Base-by-base conservation (phyloP, 441 rosid genomes). In the Biscutella auriculata region DNA sequence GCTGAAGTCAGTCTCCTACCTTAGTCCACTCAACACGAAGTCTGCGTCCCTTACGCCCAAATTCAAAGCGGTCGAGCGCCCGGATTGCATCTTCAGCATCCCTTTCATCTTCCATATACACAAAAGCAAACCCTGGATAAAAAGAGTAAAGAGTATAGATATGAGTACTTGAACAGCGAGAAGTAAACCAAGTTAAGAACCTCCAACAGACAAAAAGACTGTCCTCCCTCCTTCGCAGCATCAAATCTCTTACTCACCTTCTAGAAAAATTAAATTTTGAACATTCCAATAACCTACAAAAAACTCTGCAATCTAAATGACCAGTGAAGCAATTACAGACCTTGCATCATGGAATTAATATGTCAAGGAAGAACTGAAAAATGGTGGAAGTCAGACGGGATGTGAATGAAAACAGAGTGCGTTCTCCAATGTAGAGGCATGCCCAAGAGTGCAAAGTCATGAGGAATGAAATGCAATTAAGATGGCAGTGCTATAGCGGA, bases 21-120 rank as follows among this genome's bases (percentile, higher is more conserved):
- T 86, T 92, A 19, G 95, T 88, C 98, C 98, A 92, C 59, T 92
- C 97, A 56, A 86, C 98, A 56, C 88, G 88, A 62, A 92, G 95
- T 68, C 92, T 86, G 56, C 95, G 97, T 33, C 97, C 97, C 73
- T 88, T 88, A 3, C 87, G 85, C 48, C 98, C 98, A 62, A 86
- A 92, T 46, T 88, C 97, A 10, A 70, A 39, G 44, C 88, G 75
- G 56, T 92, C 95, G 60, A 92, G 95, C 14, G 82, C 90, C 44
- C 97, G 83, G 53, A 92, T 86, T 15, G 97, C 97, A 83, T 92
- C 89, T 57, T 84, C 94, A 49, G 92, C 98, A 80, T 92, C 98
- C 72, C 95, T 87, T 72, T 92, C 98, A 73, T 86, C 94, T 55
- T 92, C 97, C 97, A 92, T 88, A 45, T 86, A 92, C 44, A 92